These are phyloP conservation scores for Penicillium maclennaniae DNA, from an alignment of 495 filamentous ascomycete species.

Conservation along the genomic window DNA sequence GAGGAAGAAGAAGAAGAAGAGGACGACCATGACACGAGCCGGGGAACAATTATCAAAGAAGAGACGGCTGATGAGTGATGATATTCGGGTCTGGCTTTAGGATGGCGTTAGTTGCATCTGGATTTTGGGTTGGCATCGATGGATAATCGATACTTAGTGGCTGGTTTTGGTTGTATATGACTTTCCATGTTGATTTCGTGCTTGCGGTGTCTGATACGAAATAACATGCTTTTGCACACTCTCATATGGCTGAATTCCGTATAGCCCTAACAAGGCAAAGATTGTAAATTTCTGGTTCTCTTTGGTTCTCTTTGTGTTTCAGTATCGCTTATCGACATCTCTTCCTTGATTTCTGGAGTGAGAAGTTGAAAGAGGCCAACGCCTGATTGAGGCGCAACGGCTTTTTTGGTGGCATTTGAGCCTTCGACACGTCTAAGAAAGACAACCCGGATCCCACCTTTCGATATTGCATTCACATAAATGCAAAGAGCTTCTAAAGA, in stretches of 20 bases:
- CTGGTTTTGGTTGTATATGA: constrained; percentile 8
- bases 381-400: too few species aligned
- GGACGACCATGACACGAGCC: constrained; percentile 51
- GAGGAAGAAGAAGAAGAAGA: constrained; percentile 55
- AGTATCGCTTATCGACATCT: too few species aligned
- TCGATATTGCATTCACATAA: too few species aligned
- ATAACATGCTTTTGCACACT: not conserved
- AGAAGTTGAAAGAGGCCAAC: too few species aligned
- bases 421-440: too few species aligned
- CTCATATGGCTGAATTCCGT: not conserved
- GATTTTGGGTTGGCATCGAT: not conserved
- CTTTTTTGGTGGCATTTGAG: too few species aligned
- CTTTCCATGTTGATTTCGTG: constrained; percentile 1
- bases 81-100: constrained; percentile 22
- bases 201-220: not conserved
- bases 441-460: too few species aligned
- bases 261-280: not conserved
- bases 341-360: too few species aligned
- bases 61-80: constrained; percentile 41
- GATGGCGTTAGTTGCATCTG: constrained; percentile 6
- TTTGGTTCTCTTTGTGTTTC: too few species aligned
- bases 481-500: too few species aligned
- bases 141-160: not conserved
- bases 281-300: too few species aligned
- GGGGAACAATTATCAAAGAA: constrained; percentile 44